Evolutionary conservation across 495 filamentous ascomycete species (phyloP), one percentile per base, ranked within the genome.

Genomic region (Bathelium albidoporum): DNA sequence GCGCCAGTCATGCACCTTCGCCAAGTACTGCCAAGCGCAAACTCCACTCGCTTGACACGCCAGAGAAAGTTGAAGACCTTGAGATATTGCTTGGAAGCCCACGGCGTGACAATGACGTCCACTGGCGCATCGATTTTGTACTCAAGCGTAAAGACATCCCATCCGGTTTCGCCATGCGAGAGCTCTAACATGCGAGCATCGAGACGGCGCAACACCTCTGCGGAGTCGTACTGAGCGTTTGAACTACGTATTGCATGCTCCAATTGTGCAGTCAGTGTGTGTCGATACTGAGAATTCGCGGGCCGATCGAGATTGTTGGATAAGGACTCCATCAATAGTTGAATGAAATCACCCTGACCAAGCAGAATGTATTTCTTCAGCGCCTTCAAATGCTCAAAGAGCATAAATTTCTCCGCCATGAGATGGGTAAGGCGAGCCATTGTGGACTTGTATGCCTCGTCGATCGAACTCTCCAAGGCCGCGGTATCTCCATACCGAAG

Each of bases 61-160:
- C 95, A 99, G 2, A 99, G 85, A 74, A 99, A 96, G 73, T 99
- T 99, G 84, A 99, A 99, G 31, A 97, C 89, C 70, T 97, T 97
- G 65, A 99, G 86, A 73, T 99, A 99, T 71, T 97, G 92, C 1
- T 90, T 89, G 61, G 89, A 93, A 39, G 89, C 91, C 83, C 89
- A 95, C 1, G 92, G 89, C 0, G 93, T 97, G 14, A 99, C 92
- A 60, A 99, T 91, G 60, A 97, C 94, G 70, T 99, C 95, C 28
- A 97, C 90, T 0, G 95, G 95, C 10, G 94, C 90, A 71, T 97
- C 94, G 63, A 97, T 91, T 74, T 96, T 96, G 77, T 99, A 99
- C 73, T 99, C 95, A 32, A 99, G 82, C 0, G 95, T 99, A 76
- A 99, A 99, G 74, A 94, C 95, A 73, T 99, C 95, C 95, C 95